A percentile compares a stretch with the other conserved stretches of the same genome.
These are phyloP conservation scores for Suhomyces xylopsoci DNA, from an alignment of 805 yeast species.

Conservation along the genomic window DNA sequence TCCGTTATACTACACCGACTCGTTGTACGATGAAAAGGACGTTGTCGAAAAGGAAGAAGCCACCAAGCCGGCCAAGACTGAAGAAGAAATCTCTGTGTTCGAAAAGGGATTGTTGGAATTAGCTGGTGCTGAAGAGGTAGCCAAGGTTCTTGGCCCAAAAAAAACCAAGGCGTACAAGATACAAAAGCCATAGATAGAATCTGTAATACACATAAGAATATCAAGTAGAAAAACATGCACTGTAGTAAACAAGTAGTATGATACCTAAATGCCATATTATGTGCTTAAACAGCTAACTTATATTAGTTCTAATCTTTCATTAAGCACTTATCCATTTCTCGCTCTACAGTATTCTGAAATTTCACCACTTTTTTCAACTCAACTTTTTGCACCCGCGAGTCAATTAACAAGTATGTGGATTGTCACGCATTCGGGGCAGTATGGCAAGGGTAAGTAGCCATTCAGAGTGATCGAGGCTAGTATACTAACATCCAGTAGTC, in stretches of 20 bases:
- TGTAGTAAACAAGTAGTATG: neutral
- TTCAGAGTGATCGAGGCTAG: neutral
- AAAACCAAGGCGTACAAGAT: conserved; percentile 14
- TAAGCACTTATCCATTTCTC: neutral
- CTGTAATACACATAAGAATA: neutral
- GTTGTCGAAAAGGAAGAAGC: conserved; percentile 29
- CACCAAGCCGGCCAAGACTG: conserved; percentile 27
- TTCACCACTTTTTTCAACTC: neutral
- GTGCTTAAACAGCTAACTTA: too few species aligned
- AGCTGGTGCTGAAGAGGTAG: conserved; percentile 72
- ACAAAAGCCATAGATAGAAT: conserved; percentile 11
- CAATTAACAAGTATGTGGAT: conserved; percentile 1
- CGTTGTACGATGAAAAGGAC: conserved; percentile 50
- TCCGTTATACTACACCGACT: conserved; percentile 74
- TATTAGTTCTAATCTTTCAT: too few species aligned
- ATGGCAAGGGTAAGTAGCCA: neutral
- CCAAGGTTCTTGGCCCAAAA: conserved; percentile 58
- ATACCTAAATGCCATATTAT: neutral
- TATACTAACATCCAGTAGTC: neutral
- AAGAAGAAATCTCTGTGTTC: conserved; percentile 50
- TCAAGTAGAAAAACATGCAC: neutral
- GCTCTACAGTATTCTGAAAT: too few species aligned
- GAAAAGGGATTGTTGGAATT: conserved; percentile 79
- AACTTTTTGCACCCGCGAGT: conserved; percentile 1
- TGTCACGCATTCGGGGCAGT: neutral